Base-by-base conservation (phyloP, 1,284 basidiomycete genomes). In the Fistulina hepatica region DNA sequence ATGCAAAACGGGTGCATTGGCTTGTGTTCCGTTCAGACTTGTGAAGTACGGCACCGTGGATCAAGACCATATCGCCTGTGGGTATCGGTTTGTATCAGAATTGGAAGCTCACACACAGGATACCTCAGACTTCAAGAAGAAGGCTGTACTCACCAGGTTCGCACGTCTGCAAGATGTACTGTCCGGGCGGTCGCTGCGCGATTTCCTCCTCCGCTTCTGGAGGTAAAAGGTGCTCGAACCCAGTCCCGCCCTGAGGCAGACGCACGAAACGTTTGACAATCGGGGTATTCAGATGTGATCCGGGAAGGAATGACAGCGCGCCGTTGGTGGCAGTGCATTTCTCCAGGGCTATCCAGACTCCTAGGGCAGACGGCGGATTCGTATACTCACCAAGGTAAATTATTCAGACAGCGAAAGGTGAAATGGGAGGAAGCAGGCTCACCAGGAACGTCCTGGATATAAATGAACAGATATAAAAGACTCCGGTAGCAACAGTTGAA, bases 311-410 rank as follows among this genome's bases (percentile, higher is more conserved):
- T 2, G 83, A 91, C 28, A 95, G 67, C 16, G 91, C 90, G 4
- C 92, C 92, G 49, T 97, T 97, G 35, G 65, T 61, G 1, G 73
- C 57, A 5, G 88, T 91, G 54, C 90, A 93, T 44, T 76, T 73
- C 55, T 97, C 93, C 15, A 97, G 64, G 0, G 93, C 88, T 41
- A 97, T 85, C 94, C 94, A 98, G 54, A 92, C 89, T 0, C 94
- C 94, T 5, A 97, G 68, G 0, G 94, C 93, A 5, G 76, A 80
- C 0, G 89, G 89, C 6, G 94, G 93, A 34, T 85, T 67, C 4
- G 92, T 97, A 58, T 94, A 97, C 90, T 90, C 47, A 17, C 24
- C 21, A 23, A 24, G 26, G 25, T 26, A 43, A 33, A 22, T 39
- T 34, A 15, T 27, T 20, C 9, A 16, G 16, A 21, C 23, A 10